Base-by-base conservation (phyloP, 176 grass and related monocot genomes). In the Rhynchospora breviuscula region DNA sequence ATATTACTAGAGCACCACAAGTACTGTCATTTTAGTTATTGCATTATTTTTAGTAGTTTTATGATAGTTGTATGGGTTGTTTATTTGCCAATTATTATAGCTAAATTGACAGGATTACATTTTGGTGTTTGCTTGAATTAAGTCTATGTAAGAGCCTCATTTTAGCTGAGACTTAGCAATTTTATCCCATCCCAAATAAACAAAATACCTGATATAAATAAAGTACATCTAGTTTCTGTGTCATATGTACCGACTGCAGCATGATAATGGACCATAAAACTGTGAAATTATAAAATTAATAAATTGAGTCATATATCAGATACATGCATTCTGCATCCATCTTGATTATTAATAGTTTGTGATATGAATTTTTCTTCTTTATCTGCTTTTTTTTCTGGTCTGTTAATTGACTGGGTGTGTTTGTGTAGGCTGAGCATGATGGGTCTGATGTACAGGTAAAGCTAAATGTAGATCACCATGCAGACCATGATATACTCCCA, bases 1-100 rank as follows among this genome's bases (percentile, higher is more conserved):
- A 98, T 81, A 91, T 98, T 88, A 93, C 96, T 19, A 98, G 96
- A 87, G 80, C 93, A 83, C 93, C 91, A 56, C 93, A 98, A 89
- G 95, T 98, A 93, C 44, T 65, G 17, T 21, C 17, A 80, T 63
- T 63, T 81, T 81, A 61, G 31, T 33, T 72, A 43, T 2, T 21
- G 4, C n/a, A 74, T 7, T 7, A 74, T 74, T 21, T 61, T 60
- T 44, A 4, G 25, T 80, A 61, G 10, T 21, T 11, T 43, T 80
- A 11, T 11, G 17, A 80, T 61, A 80, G 29, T 59, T 26, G 48
- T 76, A 21, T 53, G 0, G 6, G 48, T 51, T 51, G 0, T 51
- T 72, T 71, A 47, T 7, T 45, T 71, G 8, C 45, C 22, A 12
- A 74, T 49, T 51, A 67, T 69, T 15, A 70, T 51, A 76, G 48